Evolutionary conservation across 164 flowering plant genomes (phyloP).

Genomic region (Piper longum): DNA sequence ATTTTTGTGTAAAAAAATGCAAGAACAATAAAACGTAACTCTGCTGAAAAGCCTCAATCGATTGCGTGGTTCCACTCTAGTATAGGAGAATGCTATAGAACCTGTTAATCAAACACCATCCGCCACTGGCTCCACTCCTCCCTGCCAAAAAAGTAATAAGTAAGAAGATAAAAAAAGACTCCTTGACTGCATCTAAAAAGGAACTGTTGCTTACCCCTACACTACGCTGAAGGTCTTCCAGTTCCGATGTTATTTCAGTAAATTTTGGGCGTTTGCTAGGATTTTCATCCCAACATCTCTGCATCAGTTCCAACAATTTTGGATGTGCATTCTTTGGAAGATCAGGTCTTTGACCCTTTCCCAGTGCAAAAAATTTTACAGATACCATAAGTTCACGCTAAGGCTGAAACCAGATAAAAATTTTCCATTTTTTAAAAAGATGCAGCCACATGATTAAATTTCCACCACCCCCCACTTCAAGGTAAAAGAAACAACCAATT

Average conservation of each 20-base stretch:
- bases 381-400: not conserved
- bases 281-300: slow-evolving; percentile 70
- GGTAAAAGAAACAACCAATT: too few species aligned
- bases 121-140: not conserved
- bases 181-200: not conserved
- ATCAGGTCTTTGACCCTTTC: slow-evolving; percentile 73
- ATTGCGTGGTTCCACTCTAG: not conserved
- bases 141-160: not conserved
- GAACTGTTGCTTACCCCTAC: slow-evolving; percentile 25
- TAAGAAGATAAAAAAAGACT: not conserved
- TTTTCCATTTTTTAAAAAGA: too few species aligned
- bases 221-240: slow-evolving; percentile 37
- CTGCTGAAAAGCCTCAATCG: not conserved
- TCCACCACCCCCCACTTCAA: too few species aligned
- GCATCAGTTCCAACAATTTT: slow-evolving; percentile 55
- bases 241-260: slow-evolving; percentile 42
- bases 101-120: not conserved
- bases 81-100: not conserved
- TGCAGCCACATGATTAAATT: too few species aligned
- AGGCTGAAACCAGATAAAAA: not conserved
- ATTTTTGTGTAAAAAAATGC: not conserved
- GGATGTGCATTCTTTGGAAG: slow-evolving; percentile 63
- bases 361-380: not conserved
- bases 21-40: not conserved
- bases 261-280: slow-evolving; percentile 67